Percentiles rank a stretch among this genome's conserved stretches.
These are phyloP conservation scores for Saccharomyces hybrid DNA, from an alignment of 1,139 yeast genomes.

Conservation along the genomic window DNA sequence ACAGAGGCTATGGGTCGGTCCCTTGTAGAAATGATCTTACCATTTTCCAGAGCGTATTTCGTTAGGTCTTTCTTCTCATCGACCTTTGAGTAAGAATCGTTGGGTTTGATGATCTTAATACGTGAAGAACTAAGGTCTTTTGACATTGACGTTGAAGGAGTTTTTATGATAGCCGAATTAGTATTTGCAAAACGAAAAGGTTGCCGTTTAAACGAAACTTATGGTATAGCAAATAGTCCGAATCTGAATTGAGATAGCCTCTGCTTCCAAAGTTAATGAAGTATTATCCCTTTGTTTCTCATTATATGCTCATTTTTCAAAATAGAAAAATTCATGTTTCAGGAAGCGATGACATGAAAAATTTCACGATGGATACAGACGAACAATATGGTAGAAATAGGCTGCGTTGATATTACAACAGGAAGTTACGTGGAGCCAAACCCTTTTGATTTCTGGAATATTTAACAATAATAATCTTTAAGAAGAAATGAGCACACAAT, in stretches of 20 bases:
- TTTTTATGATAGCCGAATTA: neutral
- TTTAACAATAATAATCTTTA: neutral
- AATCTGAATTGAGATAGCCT: too few species aligned
- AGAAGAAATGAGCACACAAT: slow-evolving; percentile 12
- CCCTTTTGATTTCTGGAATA: neutral
- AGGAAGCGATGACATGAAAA: neutral
- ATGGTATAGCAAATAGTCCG: neutral
- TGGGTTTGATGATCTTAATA: neutral
- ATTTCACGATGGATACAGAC: neutral
- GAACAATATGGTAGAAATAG: neutral
- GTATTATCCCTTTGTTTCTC: neutral
- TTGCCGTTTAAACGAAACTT: neutral
- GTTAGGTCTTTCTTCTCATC: slow-evolving; percentile 40
- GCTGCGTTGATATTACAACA: neutral
- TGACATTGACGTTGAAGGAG: neutral
- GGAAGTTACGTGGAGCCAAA: neutral
- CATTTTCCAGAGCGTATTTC: slow-evolving; percentile 46
- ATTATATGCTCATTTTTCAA: neutral
- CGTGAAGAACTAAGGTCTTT: neutral
- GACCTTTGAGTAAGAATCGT: neutral
- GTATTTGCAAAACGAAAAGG: neutral
- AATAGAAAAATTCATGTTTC: neutral
- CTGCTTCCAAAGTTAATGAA: too few species aligned
- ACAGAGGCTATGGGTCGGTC: slow-evolving; percentile 60
- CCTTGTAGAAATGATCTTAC: slow-evolving; percentile 52